Evolutionary conservation across 2,329 filamentous ascomycete species (phyloP), one percentile per base, ranked within the genome.

Genomic region (Pyrenochaeta sp.): DNA sequence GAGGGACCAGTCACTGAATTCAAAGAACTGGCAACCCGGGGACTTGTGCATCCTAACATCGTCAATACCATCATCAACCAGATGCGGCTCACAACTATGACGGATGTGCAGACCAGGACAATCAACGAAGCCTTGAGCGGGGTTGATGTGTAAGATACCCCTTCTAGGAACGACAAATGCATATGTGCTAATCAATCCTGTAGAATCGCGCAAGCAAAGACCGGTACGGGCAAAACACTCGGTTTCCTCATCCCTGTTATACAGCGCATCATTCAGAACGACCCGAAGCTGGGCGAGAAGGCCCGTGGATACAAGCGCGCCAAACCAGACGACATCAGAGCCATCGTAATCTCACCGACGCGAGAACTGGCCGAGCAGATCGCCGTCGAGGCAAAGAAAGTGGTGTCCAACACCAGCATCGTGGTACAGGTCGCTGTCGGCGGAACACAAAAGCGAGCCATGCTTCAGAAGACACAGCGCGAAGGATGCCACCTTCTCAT

Each of bases 201-300:
- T 70, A 72, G 76, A 53, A 78, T 98, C 66, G 95, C 94, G 46
- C 95, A 98, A 81, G 95, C 95, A 58, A 97, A 92, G 80, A 99
- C 95, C 8, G 95, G 95, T 75, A 98, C 95, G 3, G 95, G 95
- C 75, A 99, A 99, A 81, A 99, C 95, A 0, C 81, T 98, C 56
- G 95, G 92, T 36, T 99, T 98, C 82, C 84, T 99, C 25, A 80
- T 98, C 6, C 95, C 95, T 50, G 83, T 93, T 7, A 81, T 98
- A 51, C 92, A 97, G 76, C 89, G 88, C 58, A 91, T 97, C 72
- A 81, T 96, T 59, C 77, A 79, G 22, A 79, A 83, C 58, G 86
- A 92, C 63, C 86, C 88, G 0, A 77, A 80, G 0, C 84, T 96
- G 34, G 87, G 85, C 51, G 75, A 81, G 37, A 81, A 74, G 59